phyloP scores from a whole-genome alignment of 2,329 filamentous ascomycete species.

The Pestalotiopsis sp. region DNA sequence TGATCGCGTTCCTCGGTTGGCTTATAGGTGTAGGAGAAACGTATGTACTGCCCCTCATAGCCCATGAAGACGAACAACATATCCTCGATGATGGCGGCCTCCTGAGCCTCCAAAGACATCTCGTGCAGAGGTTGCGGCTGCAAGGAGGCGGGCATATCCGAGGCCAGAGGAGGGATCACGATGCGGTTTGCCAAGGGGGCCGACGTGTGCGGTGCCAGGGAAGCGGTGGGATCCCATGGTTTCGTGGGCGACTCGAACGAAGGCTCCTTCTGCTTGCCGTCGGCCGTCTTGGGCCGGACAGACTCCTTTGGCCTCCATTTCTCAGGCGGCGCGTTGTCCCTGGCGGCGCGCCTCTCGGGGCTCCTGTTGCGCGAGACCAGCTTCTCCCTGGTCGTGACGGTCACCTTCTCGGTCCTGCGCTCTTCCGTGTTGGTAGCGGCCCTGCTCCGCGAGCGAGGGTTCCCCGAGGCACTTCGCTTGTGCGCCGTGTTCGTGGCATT shows the following conservation, averaged over 20 bases:
- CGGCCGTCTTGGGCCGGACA: conserved; percentile 44
- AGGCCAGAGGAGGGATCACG: conserved; percentile 73
- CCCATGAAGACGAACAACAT: conserved; percentile 96
- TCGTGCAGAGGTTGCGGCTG: conserved; percentile 71
- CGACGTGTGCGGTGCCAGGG: conserved; percentile 67
- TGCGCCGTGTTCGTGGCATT: conserved; percentile 42
- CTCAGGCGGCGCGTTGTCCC: conserved; percentile 34
- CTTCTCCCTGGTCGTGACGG: conserved; percentile 66
- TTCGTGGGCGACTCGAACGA: conserved; percentile 52
- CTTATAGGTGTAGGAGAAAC: conserved; percentile 81
- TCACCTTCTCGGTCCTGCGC: conserved; percentile 58
- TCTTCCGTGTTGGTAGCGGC: conserved; percentile 45
- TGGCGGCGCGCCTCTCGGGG: conserved; percentile 48
- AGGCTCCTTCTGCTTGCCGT: conserved; percentile 47
- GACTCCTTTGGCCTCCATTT: conserved; percentile 40
- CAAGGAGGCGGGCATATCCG: conserved; percentile 69
- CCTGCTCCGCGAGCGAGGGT: conserved; percentile 54
- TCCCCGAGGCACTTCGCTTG: conserved; percentile 61
- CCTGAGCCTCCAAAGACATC: conserved; percentile 79
- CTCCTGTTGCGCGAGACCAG: conserved; percentile 62
- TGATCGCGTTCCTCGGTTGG: conserved; percentile 85
- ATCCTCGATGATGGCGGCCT: conserved; percentile 86
- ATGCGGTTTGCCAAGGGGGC: conserved; percentile 53
- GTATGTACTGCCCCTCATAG: conserved; percentile 96
- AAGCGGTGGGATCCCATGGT: conserved; percentile 80